A percentile compares a stretch with the other conserved stretches of the same genome.
Conservation (phyloP, 305 asterid species). For the Rubia occidens region DNA sequence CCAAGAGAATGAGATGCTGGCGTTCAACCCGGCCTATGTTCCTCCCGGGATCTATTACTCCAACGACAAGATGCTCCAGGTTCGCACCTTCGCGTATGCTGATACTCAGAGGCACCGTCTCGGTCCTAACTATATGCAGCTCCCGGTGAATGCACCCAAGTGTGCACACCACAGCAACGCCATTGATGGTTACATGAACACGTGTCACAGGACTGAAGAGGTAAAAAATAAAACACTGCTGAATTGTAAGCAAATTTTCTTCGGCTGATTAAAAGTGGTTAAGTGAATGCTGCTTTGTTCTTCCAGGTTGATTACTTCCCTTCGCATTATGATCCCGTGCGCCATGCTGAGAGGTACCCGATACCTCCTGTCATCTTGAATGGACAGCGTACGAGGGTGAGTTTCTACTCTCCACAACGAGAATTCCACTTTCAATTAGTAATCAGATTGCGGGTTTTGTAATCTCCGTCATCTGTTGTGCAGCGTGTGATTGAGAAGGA, state of each 20-base stretch:
- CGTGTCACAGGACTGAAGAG: slow-evolving; percentile 98
- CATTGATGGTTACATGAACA: slow-evolving; percentile 84
- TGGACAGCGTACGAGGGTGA: slow-evolving; percentile 40
- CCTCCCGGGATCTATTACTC: slow-evolving; percentile 84
- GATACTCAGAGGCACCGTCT: slow-evolving; percentile 96
- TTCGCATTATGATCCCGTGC: slow-evolving; percentile 35
- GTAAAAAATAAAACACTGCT: slow-evolving; percentile 20
- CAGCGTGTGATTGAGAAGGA: slow-evolving; percentile 67
- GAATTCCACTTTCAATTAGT: background rate
- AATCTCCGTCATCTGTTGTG: background rate
- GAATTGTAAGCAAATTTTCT: too few relatives aligned
- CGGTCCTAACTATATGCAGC: slow-evolving; percentile 88
- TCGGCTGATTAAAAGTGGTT: background rate
- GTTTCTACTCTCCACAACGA: background rate
- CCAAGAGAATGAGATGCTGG: slow-evolving; percentile 87
- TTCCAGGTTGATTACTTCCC: slow-evolving; percentile 41
- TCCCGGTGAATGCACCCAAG: slow-evolving; percentile 90
- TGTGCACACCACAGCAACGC: slow-evolving; percentile 79
- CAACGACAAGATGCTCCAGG: slow-evolving; percentile 77
- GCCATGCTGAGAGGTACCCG: slow-evolving; percentile 39
- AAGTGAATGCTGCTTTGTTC: slow-evolving; percentile 4
- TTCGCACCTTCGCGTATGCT: slow-evolving; percentile 62
- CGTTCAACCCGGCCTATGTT: slow-evolving; percentile 65
- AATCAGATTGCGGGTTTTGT: background rate
- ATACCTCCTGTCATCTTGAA: slow-evolving; percentile 29